Conservation (phyloP, 139 green algal species). For the Ostreobium quekettii region DNA sequence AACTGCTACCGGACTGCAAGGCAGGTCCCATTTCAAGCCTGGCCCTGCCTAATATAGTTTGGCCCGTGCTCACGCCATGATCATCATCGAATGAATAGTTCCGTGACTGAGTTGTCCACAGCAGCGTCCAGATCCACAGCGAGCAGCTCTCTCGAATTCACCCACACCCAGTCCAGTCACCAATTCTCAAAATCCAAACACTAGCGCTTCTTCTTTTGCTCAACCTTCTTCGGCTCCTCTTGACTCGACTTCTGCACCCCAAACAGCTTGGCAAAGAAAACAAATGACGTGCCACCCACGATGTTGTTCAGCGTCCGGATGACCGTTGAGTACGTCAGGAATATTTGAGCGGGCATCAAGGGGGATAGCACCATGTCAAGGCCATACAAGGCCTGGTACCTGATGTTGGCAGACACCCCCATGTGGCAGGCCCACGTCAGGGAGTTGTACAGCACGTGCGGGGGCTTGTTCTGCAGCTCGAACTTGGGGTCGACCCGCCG, state of each 20-base stretch:
- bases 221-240: too few relatives aligned
- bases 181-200: too few relatives aligned
- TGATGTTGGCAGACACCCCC: slow-evolving; percentile 82
- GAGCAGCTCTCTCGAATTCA: too few relatives aligned
- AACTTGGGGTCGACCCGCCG: slow-evolving; percentile 39
- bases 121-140: too few relatives aligned
- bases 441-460: slow-evolving; percentile 76
- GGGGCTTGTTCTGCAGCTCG: slow-evolving; percentile 64
- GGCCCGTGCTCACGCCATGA: too few relatives aligned
- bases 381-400: slow-evolving; percentile 90
- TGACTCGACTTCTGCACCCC: slow-evolving; percentile 93
- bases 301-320: slow-evolving; percentile 85
- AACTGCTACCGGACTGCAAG: too few relatives aligned
- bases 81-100: too few relatives aligned
- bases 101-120: too few relatives aligned
- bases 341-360: slow-evolving; percentile 54
- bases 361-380: slow-evolving; percentile 72
- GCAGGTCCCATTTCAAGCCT: too few relatives aligned
- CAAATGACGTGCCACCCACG: slow-evolving; percentile 86
- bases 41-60: too few relatives aligned
- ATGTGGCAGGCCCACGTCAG: slow-evolving; percentile 86
- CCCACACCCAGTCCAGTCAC: too few relatives aligned
- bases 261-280: slow-evolving; percentile 71
- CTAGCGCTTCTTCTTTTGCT: too few relatives aligned
- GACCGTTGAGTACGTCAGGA: slow-evolving; percentile 67